phyloP scores from a whole-genome alignment of 805 yeast species.

The Schizosaccharomyces octosporus region DNA sequence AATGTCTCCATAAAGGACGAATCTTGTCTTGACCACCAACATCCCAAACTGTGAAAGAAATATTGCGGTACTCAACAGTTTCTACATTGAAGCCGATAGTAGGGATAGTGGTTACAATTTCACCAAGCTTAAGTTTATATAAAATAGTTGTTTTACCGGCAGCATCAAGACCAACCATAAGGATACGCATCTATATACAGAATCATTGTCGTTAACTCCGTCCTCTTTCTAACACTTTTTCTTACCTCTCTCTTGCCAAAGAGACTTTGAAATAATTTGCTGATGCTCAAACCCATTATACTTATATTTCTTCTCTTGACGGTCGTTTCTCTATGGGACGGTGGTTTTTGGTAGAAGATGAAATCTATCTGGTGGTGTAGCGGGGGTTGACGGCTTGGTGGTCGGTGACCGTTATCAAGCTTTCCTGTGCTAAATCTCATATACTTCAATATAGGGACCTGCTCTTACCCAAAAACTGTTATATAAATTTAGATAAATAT shows the following conservation, averaged over 20 bases:
- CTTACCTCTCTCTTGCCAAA: conserved; percentile 67
- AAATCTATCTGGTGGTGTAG: background rate
- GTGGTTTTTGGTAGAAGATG: background rate
- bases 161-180: conserved; percentile 89
- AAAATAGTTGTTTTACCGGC: conserved; percentile 96
- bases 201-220: background rate
- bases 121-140: conserved; percentile 48
- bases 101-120: conserved; percentile 52
- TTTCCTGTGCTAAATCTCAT: background rate
- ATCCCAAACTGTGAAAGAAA: conserved; percentile 83
- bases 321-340: background rate
- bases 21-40: conserved; percentile 99
- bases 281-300: conserved; percentile 85
- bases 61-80: conserved; percentile 57
- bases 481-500: too few relatives aligned
- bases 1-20: conserved; percentile 97
- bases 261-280: conserved; percentile 81
- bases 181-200: conserved; percentile 46
- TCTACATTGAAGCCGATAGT: conserved; percentile 54
- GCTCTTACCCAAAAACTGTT: background rate
- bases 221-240: background rate
- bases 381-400: background rate
- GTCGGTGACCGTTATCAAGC: background rate
- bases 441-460: background rate
- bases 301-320: background rate